Percentiles rank a stretch among this genome's conserved stretches.
Conservation (phyloP, 1,139 yeast genomes). For the Eremothecium cymbalariae region DNA sequence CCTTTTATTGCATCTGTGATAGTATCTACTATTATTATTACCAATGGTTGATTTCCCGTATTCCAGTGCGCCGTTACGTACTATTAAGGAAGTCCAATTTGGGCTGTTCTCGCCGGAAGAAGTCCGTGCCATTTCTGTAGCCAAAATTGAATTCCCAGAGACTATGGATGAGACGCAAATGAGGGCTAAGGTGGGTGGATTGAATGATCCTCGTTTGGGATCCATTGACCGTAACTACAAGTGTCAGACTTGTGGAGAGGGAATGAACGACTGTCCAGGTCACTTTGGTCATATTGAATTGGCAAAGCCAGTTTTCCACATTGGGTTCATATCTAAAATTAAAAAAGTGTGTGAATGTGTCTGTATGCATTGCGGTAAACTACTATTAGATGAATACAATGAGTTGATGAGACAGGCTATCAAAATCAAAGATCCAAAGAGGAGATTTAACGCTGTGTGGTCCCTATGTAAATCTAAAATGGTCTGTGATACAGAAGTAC, state of each 20-base stretch:
- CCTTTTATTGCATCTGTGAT: too few species aligned
- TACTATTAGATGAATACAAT: slow-evolving; percentile 78
- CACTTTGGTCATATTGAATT: slow-evolving; percentile 98
- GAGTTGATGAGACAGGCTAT: slow-evolving; percentile 85
- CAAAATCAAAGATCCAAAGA: slow-evolving; percentile 85
- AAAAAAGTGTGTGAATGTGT: slow-evolving; percentile 94
- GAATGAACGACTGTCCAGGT: slow-evolving; percentile 99
- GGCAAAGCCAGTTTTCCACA: slow-evolving; percentile 97
- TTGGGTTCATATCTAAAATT: slow-evolving; percentile 88
- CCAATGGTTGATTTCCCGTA: slow-evolving; percentile 59
- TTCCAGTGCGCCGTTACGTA: slow-evolving; percentile 95
- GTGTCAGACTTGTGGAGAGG: slow-evolving; percentile 99
- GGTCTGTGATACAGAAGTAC: slow-evolving; percentile 88
- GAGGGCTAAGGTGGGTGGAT: slow-evolving; percentile 92
- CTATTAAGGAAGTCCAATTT: slow-evolving; percentile 96
- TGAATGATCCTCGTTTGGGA: slow-evolving; percentile 94
- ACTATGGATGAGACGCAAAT: slow-evolving; percentile 97
- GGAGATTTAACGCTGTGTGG: slow-evolving; percentile 97
- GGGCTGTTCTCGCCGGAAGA: slow-evolving; percentile 98
- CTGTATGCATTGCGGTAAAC: slow-evolving; percentile 97
- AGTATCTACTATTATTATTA: neutral
- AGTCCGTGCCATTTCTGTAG: slow-evolving; percentile 92
- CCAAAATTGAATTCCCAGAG: slow-evolving; percentile 95
- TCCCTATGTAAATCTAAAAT: slow-evolving; percentile 79
- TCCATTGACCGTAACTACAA: slow-evolving; percentile 94